These are phyloP conservation scores for Arthromyces matolae DNA, from an alignment of 768 basidiomycete genomes.

Conservation along the genomic window DNA sequence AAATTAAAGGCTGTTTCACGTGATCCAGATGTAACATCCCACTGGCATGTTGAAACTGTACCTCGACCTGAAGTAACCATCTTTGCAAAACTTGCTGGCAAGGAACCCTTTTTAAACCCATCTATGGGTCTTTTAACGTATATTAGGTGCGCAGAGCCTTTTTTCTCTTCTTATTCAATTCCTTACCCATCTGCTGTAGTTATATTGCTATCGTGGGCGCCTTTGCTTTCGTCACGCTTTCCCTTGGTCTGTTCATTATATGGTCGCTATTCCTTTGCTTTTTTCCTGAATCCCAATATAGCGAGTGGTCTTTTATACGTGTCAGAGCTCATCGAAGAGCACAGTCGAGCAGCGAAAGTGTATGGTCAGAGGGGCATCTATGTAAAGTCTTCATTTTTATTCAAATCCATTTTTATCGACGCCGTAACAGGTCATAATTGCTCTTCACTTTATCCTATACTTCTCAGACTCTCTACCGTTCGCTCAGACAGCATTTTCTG, in stretches of 20 bases:
- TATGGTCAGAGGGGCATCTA: constrained; percentile 86
- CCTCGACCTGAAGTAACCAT: too few relatives aligned
- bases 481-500: constrained; percentile 71
- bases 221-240: constrained; percentile 88
- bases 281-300: constrained; percentile 27
- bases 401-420: constrained; percentile 4
- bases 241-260: constrained; percentile 61
- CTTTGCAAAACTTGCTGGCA: constrained; percentile 13
- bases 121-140: constrained; percentile 57
- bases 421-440: constrained; percentile 62
- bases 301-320: constrained; percentile 93
- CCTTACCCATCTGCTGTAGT: too few relatives aligned
- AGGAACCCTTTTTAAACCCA: constrained; percentile 5
- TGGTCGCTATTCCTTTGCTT: not conserved
- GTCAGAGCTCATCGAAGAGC: constrained; percentile 94
- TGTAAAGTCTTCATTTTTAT: constrained; percentile 45
- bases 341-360: constrained; percentile 75
- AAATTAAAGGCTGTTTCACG: constrained; percentile 14
- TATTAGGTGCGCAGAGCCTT: constrained; percentile 44
- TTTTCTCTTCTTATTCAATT: not conserved
- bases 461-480: constrained; percentile 80
- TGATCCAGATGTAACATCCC: too few relatives aligned
- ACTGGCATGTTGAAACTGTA: too few relatives aligned
- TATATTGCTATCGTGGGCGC: constrained; percentile 75
- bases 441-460: constrained; percentile 73